Evolutionary conservation across 106 monocot genomes (phyloP).

Genomic region (Allium sativum): DNA sequence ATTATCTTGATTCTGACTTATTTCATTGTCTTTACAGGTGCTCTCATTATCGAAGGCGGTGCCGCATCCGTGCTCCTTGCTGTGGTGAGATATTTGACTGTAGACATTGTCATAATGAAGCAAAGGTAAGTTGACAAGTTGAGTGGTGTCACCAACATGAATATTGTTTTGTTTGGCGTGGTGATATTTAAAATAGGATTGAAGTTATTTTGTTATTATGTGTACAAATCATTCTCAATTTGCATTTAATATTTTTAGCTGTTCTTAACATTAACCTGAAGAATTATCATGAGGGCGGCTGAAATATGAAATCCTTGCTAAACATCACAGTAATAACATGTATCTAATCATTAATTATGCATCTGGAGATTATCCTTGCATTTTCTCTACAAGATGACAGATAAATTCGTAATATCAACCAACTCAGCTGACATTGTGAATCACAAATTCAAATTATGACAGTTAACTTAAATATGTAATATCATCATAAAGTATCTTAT

Average conservation of each 20-base stretch:
- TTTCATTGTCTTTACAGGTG: constrained; percentile 27
- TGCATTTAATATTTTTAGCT: not conserved
- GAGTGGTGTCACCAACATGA: not conserved
- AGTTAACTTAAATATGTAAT: too few relatives aligned
- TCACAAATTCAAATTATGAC: too few relatives aligned
- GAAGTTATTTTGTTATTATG: not conserved
- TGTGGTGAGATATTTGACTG: constrained; percentile 65
- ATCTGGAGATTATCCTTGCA: too few relatives aligned
- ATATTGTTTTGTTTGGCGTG: not conserved
- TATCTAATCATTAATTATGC: too few relatives aligned
- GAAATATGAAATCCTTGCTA: too few relatives aligned
- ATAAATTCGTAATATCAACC: too few relatives aligned
- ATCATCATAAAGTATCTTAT: not conserved
- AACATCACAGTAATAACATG: too few relatives aligned
- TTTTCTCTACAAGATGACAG: too few relatives aligned
- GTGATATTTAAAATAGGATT: not conserved
- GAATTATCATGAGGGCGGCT: too few relatives aligned
- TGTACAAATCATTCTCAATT: not conserved
- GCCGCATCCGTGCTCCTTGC: constrained; percentile 50
- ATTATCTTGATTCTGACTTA: not conserved
- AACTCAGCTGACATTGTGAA: too few relatives aligned
- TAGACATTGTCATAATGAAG: constrained; percentile 59
- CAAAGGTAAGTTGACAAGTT: constrained; percentile 28
- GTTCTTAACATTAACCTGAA: not conserved
- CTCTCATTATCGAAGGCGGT: constrained; percentile 45